Evolutionary conservation across 164 flowering plant species (phyloP), one percentile per base, ranked within the genome.

Genomic region (Magnolia officinalis): DNA sequence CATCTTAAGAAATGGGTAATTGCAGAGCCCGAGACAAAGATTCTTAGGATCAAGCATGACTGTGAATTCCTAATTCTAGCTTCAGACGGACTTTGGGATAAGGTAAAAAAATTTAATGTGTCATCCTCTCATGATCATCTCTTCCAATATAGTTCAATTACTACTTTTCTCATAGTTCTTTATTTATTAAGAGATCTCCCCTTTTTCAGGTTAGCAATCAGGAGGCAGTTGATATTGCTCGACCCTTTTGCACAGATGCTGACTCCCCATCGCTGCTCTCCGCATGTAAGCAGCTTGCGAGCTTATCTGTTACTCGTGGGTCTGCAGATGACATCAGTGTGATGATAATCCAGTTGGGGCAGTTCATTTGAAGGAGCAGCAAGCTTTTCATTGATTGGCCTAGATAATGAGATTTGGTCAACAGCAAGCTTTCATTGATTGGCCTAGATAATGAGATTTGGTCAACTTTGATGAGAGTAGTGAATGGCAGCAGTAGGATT

Each of bases 21-120:
- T 55, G 88, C 95, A 0, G 91, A 91, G 75, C 97, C 97, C 10
- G 95, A 90, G 71, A 91, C 93, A 2, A 85, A 76, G 72, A 26
- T 80, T 16, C 50, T 89, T 14, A 77, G 58, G n/a, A 88, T 92
- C 52, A 19, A 77, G 26, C 82, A 85, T 1, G 89, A 89, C 0
- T 84, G 83, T 74, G 95, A 94, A 85, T 90, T 94, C 82, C 76
- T 94, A 76, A 86, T 94, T 79, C 80, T 94, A 68, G 98, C 92
- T 18, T 94, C 98, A 0, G 98, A 94, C 80, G 97, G 98, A 8
- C 80, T 94, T 55, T 94, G 98, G 98, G 93, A 92, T 74, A 91
- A 89, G 94, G 98, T 93, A 67, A 26, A 26, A 13, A 45, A 20
- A 65, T 14, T 51, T 29, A 18, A 13, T 18, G 13, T 11, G 61